A percentile compares a stretch with the other conserved stretches of the same genome.
These are phyloP conservation scores for Fusarium phyllophilum DNA, from an alignment of 2,329 filamentous ascomycete genomes.

Conservation along the genomic window DNA sequence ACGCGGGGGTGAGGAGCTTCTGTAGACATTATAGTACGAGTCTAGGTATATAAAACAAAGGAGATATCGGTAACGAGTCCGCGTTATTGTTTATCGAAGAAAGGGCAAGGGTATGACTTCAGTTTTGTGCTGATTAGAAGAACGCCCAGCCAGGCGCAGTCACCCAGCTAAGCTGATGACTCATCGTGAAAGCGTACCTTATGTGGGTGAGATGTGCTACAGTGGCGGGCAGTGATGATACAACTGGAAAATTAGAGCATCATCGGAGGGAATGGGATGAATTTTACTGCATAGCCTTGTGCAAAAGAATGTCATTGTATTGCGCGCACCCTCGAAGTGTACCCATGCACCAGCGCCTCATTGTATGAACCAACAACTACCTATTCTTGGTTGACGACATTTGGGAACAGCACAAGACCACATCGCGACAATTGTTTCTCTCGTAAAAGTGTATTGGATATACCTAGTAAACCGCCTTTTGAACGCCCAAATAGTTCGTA, in stretches of 20 bases:
- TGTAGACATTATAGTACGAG: slow-evolving; percentile 16
- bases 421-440: neutral
- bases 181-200: slow-evolving; percentile 6
- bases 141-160: slow-evolving; percentile 13
- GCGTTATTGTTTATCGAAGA: neutral
- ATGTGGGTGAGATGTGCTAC: neutral
- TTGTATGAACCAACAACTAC: neutral
- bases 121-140: slow-evolving; percentile 6
- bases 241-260: slow-evolving; percentile 1
- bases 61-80: too few species aligned
- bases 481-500: neutral
- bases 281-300: neutral
- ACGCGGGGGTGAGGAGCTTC: slow-evolving; percentile 51
- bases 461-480: neutral
- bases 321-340: neutral
- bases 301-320: neutral
- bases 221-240: neutral
- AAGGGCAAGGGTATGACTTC: neutral
- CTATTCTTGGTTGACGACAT: neutral
- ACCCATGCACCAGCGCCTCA: neutral
- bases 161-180: slow-evolving; percentile 8
- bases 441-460: slow-evolving; percentile 1
- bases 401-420: neutral
- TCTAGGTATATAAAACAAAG: neutral
- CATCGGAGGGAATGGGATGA: rapidly evolving